These are phyloP conservation scores for Eucalyptus erythrocorys DNA, from an alignment of 345 rosid genomes.

Conservation along the genomic window DNA sequence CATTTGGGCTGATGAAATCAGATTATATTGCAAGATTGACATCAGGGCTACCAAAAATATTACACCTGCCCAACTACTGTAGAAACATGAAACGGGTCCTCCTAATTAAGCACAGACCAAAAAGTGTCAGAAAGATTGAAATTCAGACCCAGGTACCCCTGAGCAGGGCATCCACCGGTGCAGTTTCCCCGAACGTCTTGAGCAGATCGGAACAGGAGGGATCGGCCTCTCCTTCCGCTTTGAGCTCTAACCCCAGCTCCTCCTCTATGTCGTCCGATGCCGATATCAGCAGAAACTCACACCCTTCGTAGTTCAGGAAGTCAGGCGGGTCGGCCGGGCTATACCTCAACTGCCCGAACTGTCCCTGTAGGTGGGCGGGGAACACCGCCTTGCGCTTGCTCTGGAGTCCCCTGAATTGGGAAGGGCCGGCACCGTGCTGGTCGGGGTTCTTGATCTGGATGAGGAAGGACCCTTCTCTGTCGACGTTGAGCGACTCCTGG, in stretches of 20 bases:
- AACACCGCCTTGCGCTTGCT: conserved; percentile 52
- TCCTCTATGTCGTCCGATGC: conserved; percentile 56
- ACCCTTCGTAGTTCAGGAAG: conserved; percentile 65
- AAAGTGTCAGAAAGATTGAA: neutral
- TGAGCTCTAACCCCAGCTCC: conserved; percentile 56
- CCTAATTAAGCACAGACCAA: neutral
- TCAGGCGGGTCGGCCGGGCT: conserved; percentile 58
- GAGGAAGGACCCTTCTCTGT: conserved; percentile 54
- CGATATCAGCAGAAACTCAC: conserved; percentile 57
- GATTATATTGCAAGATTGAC: neutral
- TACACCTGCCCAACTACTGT: neutral
- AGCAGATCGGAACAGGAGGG: conserved; percentile 42
- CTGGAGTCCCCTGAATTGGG: conserved; percentile 35
- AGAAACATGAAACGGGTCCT: neutral
- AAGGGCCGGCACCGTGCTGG: conserved; percentile 2
- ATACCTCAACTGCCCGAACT: conserved; percentile 28
- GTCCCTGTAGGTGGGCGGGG: conserved; percentile 62
- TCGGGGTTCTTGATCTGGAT: conserved; percentile 66
- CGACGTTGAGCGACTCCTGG: conserved; percentile 55
- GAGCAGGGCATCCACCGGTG: conserved; percentile 31
- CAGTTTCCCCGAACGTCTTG: conserved; percentile 35
- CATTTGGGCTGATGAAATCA: neutral
- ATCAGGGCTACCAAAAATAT: neutral
- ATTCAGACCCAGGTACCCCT: conserved; percentile 48
- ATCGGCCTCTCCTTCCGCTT: conserved; percentile 8